Conservation (phyloP, 371 early-diverging fungal genomes). For the Rhizopus delemar region DNA sequence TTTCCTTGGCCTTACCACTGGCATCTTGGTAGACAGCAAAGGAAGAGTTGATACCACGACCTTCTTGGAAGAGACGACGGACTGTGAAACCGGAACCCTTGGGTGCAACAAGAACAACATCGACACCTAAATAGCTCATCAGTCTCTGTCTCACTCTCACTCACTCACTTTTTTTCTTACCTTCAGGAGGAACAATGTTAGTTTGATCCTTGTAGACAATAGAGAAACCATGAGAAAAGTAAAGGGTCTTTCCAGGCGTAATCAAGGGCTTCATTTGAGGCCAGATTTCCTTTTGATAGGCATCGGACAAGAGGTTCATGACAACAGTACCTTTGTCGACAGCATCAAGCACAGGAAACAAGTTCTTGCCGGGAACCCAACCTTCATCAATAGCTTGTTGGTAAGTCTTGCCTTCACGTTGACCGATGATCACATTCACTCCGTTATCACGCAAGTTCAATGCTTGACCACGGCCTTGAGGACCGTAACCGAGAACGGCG, state of each 20-base stretch:
- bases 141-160: not conserved
- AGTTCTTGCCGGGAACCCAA: constrained; percentile 94
- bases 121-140: constrained; percentile 65
- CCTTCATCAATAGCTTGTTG: constrained; percentile 93
- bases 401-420: constrained; percentile 92
- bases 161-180: constrained; percentile 14
- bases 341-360: constrained; percentile 93
- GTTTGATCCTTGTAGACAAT: constrained; percentile 94
- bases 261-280: constrained; percentile 84
- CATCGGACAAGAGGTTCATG: constrained; percentile 96
- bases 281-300: constrained; percentile 94
- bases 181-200: constrained; percentile 83
- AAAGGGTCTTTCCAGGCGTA: constrained; percentile 96
- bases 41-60: constrained; percentile 97
- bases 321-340: constrained; percentile 88
- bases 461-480: constrained; percentile 96
- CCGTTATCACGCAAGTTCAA: constrained; percentile 96
- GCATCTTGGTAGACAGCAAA: constrained; percentile 95
- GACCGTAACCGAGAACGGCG: constrained; percentile 96
- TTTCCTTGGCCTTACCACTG: constrained; percentile 90
- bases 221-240: constrained; percentile 97
- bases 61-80: constrained; percentile 93
- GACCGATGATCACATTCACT: constrained; percentile 93
- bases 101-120: constrained; percentile 95
- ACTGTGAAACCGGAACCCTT: constrained; percentile 96